Evolutionary conservation across 2,329 filamentous ascomycete genomes (phyloP).

Genomic region (Zalaria obscura): DNA sequence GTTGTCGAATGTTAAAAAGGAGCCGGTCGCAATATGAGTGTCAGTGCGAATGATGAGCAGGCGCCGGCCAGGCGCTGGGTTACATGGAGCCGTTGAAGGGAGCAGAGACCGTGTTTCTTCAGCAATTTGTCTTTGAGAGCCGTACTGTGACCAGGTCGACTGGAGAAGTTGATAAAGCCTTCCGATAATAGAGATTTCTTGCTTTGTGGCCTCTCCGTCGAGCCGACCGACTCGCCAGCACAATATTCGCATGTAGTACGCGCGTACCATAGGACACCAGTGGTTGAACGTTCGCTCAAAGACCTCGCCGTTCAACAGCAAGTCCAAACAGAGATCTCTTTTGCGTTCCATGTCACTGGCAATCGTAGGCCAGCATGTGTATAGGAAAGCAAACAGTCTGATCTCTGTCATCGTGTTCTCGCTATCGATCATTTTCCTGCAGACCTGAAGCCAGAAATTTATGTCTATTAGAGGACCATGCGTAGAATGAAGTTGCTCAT

Average conservation of each 20-base stretch:
- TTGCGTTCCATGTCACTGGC: slow-evolving; percentile 53
- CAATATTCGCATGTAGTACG: slow-evolving; percentile 80
- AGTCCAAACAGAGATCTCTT: slow-evolving; percentile 54
- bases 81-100: slow-evolving; percentile 68
- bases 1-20: slow-evolving; percentile 52
- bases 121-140: slow-evolving; percentile 57
- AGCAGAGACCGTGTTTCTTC: slow-evolving; percentile 40
- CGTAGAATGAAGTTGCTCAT: slow-evolving; percentile 32
- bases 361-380: slow-evolving; percentile 63
- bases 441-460: slow-evolving; percentile 75
- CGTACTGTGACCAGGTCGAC: slow-evolving; percentile 64
- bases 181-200: slow-evolving; percentile 43
- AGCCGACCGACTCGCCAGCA: slow-evolving; percentile 81
- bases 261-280: slow-evolving; percentile 90
- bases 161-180: slow-evolving; percentile 54
- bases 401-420: slow-evolving; percentile 86
- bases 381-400: slow-evolving; percentile 68
- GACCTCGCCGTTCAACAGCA: slow-evolving; percentile 58
- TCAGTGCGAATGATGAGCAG: slow-evolving; percentile 85
- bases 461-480: slow-evolving; percentile 50
- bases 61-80: slow-evolving; percentile 69
- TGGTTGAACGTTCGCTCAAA: slow-evolving; percentile 81
- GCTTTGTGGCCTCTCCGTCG: slow-evolving; percentile 45
- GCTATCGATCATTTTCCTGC: slow-evolving; percentile 62
- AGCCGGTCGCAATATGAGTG: slow-evolving; percentile 37